Evolutionary conservation across 1,139 yeast species (phyloP).

Genomic region (Petasospora fabianii): DNA sequence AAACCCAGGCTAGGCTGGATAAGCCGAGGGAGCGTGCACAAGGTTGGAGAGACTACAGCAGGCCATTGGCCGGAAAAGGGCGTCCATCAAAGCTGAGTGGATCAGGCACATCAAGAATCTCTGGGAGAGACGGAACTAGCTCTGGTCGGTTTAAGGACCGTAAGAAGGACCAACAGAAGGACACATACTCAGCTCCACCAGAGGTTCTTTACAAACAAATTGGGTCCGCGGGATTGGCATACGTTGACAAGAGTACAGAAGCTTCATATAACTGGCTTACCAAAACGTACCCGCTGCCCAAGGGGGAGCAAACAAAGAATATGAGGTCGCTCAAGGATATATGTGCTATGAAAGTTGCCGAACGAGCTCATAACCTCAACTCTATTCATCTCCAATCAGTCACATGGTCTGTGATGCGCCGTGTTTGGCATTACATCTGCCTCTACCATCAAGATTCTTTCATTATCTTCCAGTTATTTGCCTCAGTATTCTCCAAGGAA

Average conservation of each 20-base stretch:
- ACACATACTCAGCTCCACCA: background rate
- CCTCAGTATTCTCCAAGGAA: slow-evolving; percentile 20
- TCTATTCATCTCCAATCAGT: slow-evolving; percentile 20
- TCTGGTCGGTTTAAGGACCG: background rate
- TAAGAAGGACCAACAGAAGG: slow-evolving; percentile 1
- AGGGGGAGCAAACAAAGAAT: background rate
- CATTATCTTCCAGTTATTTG: slow-evolving; percentile 27
- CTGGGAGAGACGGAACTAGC: background rate
- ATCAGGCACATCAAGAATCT: no score
- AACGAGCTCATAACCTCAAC: slow-evolving; percentile 19
- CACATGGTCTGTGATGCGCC: slow-evolving; percentile 27
- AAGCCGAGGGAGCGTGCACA: slow-evolving; percentile 1
- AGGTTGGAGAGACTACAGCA: background rate
- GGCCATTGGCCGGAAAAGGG: no score
- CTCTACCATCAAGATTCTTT: slow-evolving; percentile 29
- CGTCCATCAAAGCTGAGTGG: no score
- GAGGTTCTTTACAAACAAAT: slow-evolving; percentile 17
- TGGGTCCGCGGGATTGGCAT: slow-evolving; percentile 18
- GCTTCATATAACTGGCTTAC: slow-evolving; percentile 20
- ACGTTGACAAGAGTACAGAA: slow-evolving; percentile 17
- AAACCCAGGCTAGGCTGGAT: background rate
- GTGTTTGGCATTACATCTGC: slow-evolving; percentile 29
- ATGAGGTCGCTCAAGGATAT: slow-evolving; percentile 21
- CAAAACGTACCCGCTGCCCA: slow-evolving; percentile 9
- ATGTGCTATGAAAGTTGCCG: slow-evolving; percentile 27